A percentile compares a stretch with the other conserved stretches of the same genome.
phyloP scores from a whole-genome alignment of 2,329 filamentous ascomycete species.

The Calonectria pteridis region DNA sequence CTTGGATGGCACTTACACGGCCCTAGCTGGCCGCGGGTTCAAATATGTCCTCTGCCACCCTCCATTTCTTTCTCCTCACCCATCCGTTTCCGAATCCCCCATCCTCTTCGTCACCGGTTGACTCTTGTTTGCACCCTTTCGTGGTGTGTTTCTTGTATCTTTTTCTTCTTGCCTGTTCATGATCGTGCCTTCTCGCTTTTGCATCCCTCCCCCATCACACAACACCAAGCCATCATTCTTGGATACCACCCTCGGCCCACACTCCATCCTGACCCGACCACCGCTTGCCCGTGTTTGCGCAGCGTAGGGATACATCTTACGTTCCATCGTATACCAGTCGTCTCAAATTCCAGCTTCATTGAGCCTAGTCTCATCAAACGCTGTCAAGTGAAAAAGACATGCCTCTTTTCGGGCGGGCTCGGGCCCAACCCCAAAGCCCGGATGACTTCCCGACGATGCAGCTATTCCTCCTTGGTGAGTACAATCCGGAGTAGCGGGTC shows the following conservation, averaged over 20 bases:
- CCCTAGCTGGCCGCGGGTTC: slow-evolving; percentile 27
- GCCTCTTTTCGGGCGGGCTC: slow-evolving; percentile 64
- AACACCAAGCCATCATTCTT: background rate
- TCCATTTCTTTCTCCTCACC: slow-evolving; percentile 3
- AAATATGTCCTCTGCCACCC: slow-evolving; percentile 45
- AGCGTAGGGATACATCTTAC: background rate
- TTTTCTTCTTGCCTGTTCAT: background rate
- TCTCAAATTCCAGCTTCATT: background rate
- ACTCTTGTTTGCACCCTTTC: slow-evolving; percentile 26
- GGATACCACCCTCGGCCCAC: background rate
- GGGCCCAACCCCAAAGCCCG: slow-evolving; percentile 69
- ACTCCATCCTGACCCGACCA: background rate
- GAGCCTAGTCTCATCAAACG: slow-evolving; percentile 51
- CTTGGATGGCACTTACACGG: slow-evolving; percentile 39
- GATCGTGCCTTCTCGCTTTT: background rate
- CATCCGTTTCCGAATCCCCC: slow-evolving; percentile 4
- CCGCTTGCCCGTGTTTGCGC: background rate
- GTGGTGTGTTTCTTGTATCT: background rate
- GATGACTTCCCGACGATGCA: slow-evolving; percentile 86
- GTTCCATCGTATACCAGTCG: background rate
- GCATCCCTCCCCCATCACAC: background rate
- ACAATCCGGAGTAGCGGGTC: background rate
- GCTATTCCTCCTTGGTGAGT: slow-evolving; percentile 85
- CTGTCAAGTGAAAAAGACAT: slow-evolving; percentile 59
- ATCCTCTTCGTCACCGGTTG: slow-evolving; percentile 2